Conservation (phyloP, 208 protist genomes). For the Acanthamoeba quina region DNA sequence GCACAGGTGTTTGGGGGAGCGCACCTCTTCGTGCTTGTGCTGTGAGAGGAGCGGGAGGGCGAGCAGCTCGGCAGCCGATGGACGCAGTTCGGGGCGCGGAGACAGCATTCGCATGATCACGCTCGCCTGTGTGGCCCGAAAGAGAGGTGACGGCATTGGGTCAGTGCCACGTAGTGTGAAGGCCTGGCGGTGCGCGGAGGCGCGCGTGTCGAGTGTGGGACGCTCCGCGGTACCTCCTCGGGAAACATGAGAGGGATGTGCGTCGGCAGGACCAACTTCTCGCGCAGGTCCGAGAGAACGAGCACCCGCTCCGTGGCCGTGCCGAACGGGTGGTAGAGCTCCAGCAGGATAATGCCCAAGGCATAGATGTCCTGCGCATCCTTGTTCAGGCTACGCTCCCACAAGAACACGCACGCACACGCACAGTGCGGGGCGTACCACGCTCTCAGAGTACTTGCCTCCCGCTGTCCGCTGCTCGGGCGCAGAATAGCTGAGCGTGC, state of each 20-base stretch:
- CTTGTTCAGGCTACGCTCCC: constrained; percentile 54
- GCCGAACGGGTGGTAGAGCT: constrained; percentile 77
- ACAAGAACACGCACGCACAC: not conserved
- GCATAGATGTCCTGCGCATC: constrained; percentile 78
- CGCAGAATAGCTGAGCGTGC: constrained; percentile 22
- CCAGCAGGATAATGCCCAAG: constrained; percentile 83
- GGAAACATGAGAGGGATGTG: not conserved
- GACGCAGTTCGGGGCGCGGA: not conserved
- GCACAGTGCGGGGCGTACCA: not conserved
- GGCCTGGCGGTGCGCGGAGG: too few species aligned
- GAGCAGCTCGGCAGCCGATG: not conserved
- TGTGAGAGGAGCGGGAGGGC: constrained; percentile 9
- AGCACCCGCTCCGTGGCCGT: constrained; percentile 78
- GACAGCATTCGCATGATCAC: constrained; percentile 32
- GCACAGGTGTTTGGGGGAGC: not conserved
- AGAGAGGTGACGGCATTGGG: not conserved
- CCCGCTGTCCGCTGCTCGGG: constrained; percentile 1
- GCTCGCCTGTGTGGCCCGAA: not conserved
- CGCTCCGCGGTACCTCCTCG: not conserved
- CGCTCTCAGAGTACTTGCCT: constrained; percentile 37
- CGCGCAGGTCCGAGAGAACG: constrained; percentile 71
- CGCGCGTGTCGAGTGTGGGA: not conserved
- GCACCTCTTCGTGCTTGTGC: constrained; percentile 24
- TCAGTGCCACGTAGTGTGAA: too few species aligned
- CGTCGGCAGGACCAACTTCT: constrained; percentile 51